These are phyloP conservation scores for Fraxinus ornus DNA, from an alignment of 305 asterid species.

Conservation along the genomic window DNA sequence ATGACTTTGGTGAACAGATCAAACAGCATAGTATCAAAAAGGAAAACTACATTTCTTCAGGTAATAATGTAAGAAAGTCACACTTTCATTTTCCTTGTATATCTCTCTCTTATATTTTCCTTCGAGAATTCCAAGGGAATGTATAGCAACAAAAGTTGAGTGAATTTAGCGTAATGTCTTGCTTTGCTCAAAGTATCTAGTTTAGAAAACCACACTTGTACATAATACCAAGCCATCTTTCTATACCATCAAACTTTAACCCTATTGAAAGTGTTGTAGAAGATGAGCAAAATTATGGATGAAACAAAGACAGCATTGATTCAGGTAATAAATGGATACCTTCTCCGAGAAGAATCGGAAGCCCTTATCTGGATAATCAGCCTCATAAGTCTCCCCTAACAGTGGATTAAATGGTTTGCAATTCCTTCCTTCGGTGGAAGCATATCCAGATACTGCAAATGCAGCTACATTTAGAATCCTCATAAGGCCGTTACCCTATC, in stretches of 20 bases:
- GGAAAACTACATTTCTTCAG: not conserved
- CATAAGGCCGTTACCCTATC: constrained; percentile 91
- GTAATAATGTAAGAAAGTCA: not conserved
- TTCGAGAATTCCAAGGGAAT: not conserved
- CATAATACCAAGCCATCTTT: not conserved
- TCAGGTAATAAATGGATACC: constrained; percentile 41
- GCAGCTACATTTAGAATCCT: constrained; percentile 96
- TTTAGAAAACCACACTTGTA: not conserved
- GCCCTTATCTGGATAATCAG: constrained; percentile 94
- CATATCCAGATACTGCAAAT: constrained; percentile 98
- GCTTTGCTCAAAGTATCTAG: constrained; percentile 1
- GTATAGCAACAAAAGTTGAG: constrained; percentile 7
- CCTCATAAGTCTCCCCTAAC: constrained; percentile 97
- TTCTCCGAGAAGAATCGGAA: constrained; percentile 87
- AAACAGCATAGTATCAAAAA: not conserved
- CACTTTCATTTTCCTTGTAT: not conserved
- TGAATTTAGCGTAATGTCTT: constrained; percentile 11
- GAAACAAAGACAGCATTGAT: constrained; percentile 9
- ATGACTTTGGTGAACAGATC: not conserved
- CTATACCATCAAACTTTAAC: not conserved
- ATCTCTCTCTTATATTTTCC: not conserved
- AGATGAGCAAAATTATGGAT: not conserved
- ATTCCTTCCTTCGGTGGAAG: constrained; percentile 89
- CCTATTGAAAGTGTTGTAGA: not conserved
- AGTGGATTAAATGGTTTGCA: constrained; percentile 98